phyloP scores from a whole-genome alignment of 805 yeast genomes.

The Hanseniaspora jakobsenii region DNA sequence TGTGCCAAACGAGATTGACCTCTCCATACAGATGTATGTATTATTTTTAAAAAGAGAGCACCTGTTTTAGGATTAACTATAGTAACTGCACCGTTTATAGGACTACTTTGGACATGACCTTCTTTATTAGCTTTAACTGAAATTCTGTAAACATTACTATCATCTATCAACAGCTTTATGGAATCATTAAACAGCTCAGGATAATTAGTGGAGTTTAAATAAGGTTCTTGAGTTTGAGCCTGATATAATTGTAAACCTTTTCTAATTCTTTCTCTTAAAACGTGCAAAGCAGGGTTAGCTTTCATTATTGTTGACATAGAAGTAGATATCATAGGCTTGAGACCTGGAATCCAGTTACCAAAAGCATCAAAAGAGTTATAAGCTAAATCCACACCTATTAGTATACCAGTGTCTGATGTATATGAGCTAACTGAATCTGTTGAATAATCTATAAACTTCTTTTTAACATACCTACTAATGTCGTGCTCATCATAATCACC shows the following conservation, averaged over 20 bases:
- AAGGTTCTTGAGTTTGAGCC: slow-evolving; percentile 85
- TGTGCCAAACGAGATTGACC: slow-evolving; percentile 92
- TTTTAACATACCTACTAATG: slow-evolving; percentile 82
- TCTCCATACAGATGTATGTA: slow-evolving; percentile 91
- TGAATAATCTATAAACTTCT: slow-evolving; percentile 87
- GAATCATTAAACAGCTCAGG: slow-evolving; percentile 81
- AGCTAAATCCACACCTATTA: slow-evolving; percentile 85
- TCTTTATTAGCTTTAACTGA: slow-evolving; percentile 83
- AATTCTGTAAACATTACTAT: slow-evolving; percentile 86
- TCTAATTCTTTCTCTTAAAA: slow-evolving; percentile 82
- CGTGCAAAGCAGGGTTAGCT: slow-evolving; percentile 84
- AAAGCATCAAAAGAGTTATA: slow-evolving; percentile 93
- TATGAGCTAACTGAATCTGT: slow-evolving; percentile 73
- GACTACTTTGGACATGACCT: slow-evolving; percentile 84
- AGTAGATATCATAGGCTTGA: slow-evolving; percentile 77
- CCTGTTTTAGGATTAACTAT: slow-evolving; percentile 85
- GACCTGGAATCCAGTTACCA: slow-evolving; percentile 95
- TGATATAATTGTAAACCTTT: slow-evolving; percentile 90
- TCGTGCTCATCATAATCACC: slow-evolving; percentile 98
- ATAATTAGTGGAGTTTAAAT: slow-evolving; percentile 77
- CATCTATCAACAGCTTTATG: slow-evolving; percentile 78
- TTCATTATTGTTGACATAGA: slow-evolving; percentile 92
- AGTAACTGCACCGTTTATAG: slow-evolving; percentile 85
- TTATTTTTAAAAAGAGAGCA: slow-evolving; percentile 73
- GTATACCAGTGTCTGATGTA: slow-evolving; percentile 86